Base-by-base conservation (phyloP, 495 filamentous ascomycete species). In the Neurospora cerealis region DNA sequence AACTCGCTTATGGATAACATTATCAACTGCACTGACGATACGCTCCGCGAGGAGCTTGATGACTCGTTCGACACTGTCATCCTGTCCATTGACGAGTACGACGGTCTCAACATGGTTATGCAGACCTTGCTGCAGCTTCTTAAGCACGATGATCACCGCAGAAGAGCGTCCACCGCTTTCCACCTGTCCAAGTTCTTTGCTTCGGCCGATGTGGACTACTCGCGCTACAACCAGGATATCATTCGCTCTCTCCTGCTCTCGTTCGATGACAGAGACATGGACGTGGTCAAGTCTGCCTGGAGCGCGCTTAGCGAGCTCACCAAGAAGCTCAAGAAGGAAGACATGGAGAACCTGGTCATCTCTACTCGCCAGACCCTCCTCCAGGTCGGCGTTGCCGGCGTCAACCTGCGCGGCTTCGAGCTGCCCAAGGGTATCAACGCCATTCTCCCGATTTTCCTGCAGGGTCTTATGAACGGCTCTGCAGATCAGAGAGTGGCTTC, bases 371-470 rank as follows among this genome's bases (percentile, higher is more conserved):
- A 95, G 78, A 88, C 92, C 2, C 84, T 99, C 69, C 88, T 92
- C 71, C 93, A 94, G 75, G 93, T 98, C 39, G 96, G 96, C 69
- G 92, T 97, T 19, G 83, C 95, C 66, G 96, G 96, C 6, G 87
- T 90, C 32, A 90, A 95, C 78, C 86, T 99, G 21, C 88, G 94
- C 11, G 96, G 96, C 36, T 99, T 99, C 85, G 88, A 90, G 72
- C 84, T 99, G 71, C 96, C 96, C 7, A 99, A 98, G 88, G 96
- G 96, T 72, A 98, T 99, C 87, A 97, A 93, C 80, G 93, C 96
- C 72, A 91, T 99, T 74, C 83, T 99, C 69, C 96, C 96, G 4
- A 98, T 99, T 77, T 98, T 99, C 88, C 83, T 98, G 75, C 96
- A 99, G 79, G 96, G 95, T 83, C 87, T 99, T 74, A 96, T 98